Conservation (phyloP, 176 grass and related monocot genomes). For the Themeda triandra region DNA sequence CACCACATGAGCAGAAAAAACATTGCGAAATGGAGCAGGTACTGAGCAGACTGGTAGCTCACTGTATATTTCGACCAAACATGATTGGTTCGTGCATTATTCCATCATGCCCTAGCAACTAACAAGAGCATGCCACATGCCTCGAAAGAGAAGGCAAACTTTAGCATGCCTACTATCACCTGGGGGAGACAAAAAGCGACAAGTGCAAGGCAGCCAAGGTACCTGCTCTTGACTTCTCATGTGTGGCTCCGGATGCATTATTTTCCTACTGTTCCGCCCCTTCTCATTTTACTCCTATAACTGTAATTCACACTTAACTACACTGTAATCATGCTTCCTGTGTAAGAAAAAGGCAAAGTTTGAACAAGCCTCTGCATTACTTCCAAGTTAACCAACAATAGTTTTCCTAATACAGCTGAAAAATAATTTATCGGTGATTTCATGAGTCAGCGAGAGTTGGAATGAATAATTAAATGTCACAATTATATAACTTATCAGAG, state of each 20-base stretch:
- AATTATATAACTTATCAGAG: slow-evolving; percentile 4
- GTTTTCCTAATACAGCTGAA: not conserved
- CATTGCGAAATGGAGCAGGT: not conserved
- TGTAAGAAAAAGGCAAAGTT: not conserved
- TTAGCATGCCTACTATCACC: not conserved
- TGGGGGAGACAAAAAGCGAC: slow-evolving; percentile 15
- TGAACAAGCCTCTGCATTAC: slow-evolving; percentile 27
- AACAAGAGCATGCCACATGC: not conserved
- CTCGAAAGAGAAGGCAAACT: not conserved
- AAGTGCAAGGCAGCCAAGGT: not conserved
- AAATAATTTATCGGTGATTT: slow-evolving; percentile 3
- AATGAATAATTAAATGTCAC: not conserved
- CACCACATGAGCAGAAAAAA: not conserved
- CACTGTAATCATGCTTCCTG: not conserved
- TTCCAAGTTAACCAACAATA: slow-evolving; percentile 36
- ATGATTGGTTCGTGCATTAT: not conserved
- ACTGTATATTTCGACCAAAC: not conserved
- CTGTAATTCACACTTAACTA: not conserved
- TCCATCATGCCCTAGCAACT: not conserved
- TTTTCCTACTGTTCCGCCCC: slow-evolving; percentile 1
- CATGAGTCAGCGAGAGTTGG: not conserved
- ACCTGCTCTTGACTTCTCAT: slow-evolving; percentile 40
- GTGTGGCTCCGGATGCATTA: not conserved
- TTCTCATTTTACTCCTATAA: not conserved
- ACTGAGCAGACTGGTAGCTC: not conserved